Conservation (phyloP, 1,284 basidiomycete species). For the Austroboletus niveus region DNA sequence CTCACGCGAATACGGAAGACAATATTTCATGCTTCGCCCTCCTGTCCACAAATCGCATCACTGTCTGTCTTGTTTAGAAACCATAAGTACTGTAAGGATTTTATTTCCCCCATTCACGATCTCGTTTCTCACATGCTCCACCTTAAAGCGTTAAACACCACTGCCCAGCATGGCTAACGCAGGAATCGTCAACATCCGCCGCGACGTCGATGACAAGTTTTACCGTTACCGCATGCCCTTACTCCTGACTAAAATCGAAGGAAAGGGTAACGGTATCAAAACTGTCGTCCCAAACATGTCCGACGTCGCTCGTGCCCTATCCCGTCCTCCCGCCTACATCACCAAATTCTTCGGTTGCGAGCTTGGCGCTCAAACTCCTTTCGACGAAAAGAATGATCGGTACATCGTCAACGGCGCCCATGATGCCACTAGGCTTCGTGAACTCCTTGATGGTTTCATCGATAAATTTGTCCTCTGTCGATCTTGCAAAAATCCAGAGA, state of each 20-base stretch:
- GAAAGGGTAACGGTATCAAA: conserved; percentile 99
- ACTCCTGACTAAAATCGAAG: conserved; percentile 95
- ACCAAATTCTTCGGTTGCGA: conserved; percentile 99
- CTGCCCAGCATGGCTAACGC: conserved; percentile 81
- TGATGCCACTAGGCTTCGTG: conserved; percentile 87
- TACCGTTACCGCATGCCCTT: conserved; percentile 96
- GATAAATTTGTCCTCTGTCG: conserved; percentile 98
- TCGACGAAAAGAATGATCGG: conserved; percentile 95
- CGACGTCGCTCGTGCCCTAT: conserved; percentile 94
- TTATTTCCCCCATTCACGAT: background rate
- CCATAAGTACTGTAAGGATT: conserved; percentile 55
- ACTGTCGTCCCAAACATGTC: conserved; percentile 99
- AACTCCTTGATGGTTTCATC: conserved; percentile 96
- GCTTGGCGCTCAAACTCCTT: conserved; percentile 95
- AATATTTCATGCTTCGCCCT: conserved; percentile 82
- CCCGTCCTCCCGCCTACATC: conserved; percentile 92
- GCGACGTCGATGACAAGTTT: conserved; percentile 96
- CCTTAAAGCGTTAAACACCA: conserved; percentile 53
- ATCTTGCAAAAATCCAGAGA: conserved; percentile 99
- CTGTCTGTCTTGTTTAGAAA: conserved; percentile 55
- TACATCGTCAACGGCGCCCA: conserved; percentile 99
- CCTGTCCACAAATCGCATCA: conserved; percentile 68
- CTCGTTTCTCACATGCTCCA: background rate
- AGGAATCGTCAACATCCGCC: conserved; percentile 93
- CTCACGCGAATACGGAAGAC: conserved; percentile 55